A percentile compares a stretch with the other conserved stretches of the same genome.
These are phyloP conservation scores for Cadophora gregata DNA, from an alignment of 2,329 filamentous ascomycete genomes.

Conservation along the genomic window DNA sequence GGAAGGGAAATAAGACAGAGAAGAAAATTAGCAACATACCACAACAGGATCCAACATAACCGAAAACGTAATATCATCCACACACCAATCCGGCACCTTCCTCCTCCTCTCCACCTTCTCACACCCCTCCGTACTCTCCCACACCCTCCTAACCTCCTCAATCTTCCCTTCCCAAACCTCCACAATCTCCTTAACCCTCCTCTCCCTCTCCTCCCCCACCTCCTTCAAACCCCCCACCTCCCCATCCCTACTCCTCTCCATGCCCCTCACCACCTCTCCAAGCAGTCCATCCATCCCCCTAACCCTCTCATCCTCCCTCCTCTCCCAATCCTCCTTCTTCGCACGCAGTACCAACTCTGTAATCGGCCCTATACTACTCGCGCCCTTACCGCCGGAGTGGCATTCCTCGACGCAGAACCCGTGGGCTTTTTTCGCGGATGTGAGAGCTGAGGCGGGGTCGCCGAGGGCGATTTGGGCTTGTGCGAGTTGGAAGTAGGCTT, in stretches of 20 bases:
- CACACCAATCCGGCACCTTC: slow-evolving; percentile 69
- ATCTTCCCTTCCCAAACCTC: slow-evolving; percentile 57
- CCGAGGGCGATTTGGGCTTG: slow-evolving; percentile 81
- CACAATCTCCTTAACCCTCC: slow-evolving; percentile 43
- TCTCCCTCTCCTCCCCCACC: slow-evolving; percentile 52
- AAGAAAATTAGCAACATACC: slow-evolving; percentile 40
- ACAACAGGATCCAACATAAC: slow-evolving; percentile 73
- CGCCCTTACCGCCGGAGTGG: slow-evolving; percentile 75
- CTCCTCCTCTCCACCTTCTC: slow-evolving; percentile 56
- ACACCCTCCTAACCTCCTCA: slow-evolving; percentile 52
- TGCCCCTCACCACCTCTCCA: slow-evolving; percentile 59
- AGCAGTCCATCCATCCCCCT: slow-evolving; percentile 64
- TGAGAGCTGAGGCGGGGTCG: slow-evolving; percentile 74
- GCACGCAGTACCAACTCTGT: slow-evolving; percentile 77
- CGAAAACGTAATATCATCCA: slow-evolving; percentile 78
- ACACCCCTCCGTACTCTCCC: slow-evolving; percentile 56
- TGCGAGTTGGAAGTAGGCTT: slow-evolving; percentile 82
- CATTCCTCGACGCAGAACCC: slow-evolving; percentile 68
- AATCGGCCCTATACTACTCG: slow-evolving; percentile 73
- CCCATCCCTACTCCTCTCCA: slow-evolving; percentile 53
- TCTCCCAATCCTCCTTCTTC: slow-evolving; percentile 87
- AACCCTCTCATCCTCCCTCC: slow-evolving; percentile 66
- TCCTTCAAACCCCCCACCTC: slow-evolving; percentile 51
- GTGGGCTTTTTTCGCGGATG: slow-evolving; percentile 75
- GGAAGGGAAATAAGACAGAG: neutral